Conservation (phyloP, 192 early-diverging fungal species). For the Backusella australiensis region DNA sequence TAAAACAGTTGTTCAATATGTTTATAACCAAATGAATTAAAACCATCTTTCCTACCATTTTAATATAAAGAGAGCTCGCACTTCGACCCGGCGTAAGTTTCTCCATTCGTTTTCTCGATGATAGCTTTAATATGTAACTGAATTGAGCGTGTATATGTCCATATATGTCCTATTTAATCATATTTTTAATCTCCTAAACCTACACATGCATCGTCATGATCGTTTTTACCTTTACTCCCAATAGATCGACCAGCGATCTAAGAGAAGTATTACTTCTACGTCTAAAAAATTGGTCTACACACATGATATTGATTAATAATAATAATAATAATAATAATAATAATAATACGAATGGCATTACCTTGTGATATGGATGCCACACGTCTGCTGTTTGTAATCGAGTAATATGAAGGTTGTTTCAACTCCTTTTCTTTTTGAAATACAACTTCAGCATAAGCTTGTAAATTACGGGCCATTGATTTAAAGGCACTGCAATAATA, state of each 20-base stretch:
- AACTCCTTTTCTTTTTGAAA: conserved; percentile 46
- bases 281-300: conserved; percentile 50
- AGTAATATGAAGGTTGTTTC: conserved; percentile 12
- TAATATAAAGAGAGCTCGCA: conserved; percentile 24
- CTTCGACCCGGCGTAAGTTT: conserved; percentile 46
- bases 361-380: conserved; percentile 41
- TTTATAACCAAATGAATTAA: background rate
- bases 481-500: conserved; percentile 48
- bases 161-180: conserved; percentile 52
- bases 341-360: background rate
- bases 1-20: background rate
- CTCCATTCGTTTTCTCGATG: conserved; percentile 47
- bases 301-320: background rate
- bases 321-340: background rate
- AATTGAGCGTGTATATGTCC: conserved; percentile 60
- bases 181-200: conserved; percentile 18
- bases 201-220: conserved; percentile 9
- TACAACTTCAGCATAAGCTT: conserved; percentile 40
- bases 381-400: conserved; percentile 21
- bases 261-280: conserved; percentile 48
- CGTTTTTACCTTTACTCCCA: conserved; percentile 43
- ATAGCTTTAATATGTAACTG: conserved; percentile 59
- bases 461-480: conserved; percentile 48
- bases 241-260: conserved; percentile 46
- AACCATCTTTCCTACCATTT: conserved; percentile 34